Evolutionary conservation across 1,284 basidiomycete genomes (phyloP).

Genomic region (Leccinum subatratum): DNA sequence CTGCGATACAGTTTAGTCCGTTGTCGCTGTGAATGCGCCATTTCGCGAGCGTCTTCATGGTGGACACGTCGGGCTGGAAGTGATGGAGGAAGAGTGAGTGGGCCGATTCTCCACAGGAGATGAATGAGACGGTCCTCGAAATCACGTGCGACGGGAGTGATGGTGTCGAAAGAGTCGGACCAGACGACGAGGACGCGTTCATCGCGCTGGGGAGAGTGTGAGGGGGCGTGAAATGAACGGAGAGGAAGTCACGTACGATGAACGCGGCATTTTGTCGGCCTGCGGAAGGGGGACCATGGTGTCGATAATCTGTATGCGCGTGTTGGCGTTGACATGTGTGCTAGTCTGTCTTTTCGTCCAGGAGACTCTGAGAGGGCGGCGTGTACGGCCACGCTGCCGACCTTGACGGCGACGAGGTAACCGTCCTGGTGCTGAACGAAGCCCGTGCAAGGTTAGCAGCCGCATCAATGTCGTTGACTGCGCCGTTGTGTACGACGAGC

Average conservation of each 20-base stretch:
- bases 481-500: constrained; percentile 42
- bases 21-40: background rate
- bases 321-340: constrained; percentile 65
- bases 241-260: constrained; percentile 47
- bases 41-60: background rate
- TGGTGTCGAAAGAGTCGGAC: constrained; percentile 68
- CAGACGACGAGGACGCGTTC: constrained; percentile 75
- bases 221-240: background rate
- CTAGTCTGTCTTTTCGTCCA: constrained; percentile 43
- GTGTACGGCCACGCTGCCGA: constrained; percentile 73
- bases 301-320: constrained; percentile 68
- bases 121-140: constrained; percentile 78
- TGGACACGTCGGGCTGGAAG: constrained; percentile 11
- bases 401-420: constrained; percentile 76
- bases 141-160: constrained; percentile 66
- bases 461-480: constrained; percentile 31
- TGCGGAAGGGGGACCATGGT: constrained; percentile 65
- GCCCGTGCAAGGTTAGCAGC: constrained; percentile 33
- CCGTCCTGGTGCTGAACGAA: constrained; percentile 30
- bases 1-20: background rate
- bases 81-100: constrained; percentile 16
- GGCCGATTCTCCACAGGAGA: constrained; percentile 60
- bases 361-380: constrained; percentile 61
- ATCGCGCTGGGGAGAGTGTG: constrained; percentile 48
- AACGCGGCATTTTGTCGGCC: constrained; percentile 80